phyloP scores from a whole-genome alignment of 345 rosid genomes.

The Euphorbia pulcherrima region DNA sequence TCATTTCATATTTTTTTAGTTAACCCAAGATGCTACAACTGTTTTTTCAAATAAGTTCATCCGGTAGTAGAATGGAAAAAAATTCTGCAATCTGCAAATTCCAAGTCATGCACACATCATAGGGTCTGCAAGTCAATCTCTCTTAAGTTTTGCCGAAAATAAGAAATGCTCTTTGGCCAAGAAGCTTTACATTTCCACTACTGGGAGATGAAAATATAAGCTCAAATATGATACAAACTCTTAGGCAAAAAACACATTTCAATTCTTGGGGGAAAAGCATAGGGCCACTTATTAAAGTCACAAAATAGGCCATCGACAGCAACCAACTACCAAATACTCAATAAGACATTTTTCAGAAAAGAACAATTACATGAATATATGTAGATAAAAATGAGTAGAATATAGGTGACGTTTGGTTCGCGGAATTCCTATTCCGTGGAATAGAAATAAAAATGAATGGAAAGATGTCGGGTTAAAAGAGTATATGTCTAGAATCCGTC shows the following conservation, averaged over 20 bases:
- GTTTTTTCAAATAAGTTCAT: not conserved
- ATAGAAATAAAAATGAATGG: too few relatives aligned
- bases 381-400: too few relatives aligned
- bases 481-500: too few relatives aligned
- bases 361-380: too few relatives aligned
- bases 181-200: not conserved
- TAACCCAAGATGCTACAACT: not conserved
- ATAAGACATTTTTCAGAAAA: slow-evolving; percentile 4
- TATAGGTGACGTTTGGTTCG: too few relatives aligned
- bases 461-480: too few relatives aligned
- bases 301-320: not conserved
- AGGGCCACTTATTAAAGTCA: not conserved
- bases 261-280: not conserved
- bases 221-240: not conserved
- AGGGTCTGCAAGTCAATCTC: not conserved
- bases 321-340: not conserved
- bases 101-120: not conserved
- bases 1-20: not conserved
- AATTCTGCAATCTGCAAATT: not conserved
- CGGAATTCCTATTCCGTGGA: too few relatives aligned
- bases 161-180: too few relatives aligned
- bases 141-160: not conserved
- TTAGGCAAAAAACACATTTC: not conserved
- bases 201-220: not conserved
- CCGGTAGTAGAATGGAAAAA: not conserved